Evolutionary conservation across 2,329 filamentous ascomycete species (phyloP).

Genomic region (Colletotrichum sp.): DNA sequence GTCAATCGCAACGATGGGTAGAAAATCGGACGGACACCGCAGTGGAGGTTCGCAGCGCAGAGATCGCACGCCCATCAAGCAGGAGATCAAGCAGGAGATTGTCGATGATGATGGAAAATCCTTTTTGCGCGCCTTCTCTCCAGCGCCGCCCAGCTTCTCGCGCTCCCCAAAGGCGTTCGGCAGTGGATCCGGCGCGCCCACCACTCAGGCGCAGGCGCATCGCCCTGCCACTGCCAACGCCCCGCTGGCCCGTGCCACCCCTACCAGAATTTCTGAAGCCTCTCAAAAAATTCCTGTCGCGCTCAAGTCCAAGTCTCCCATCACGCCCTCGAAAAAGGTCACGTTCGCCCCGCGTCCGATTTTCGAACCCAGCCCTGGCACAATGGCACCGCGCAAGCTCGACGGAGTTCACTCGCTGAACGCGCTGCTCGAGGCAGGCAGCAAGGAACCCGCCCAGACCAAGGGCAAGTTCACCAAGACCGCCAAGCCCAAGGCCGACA

Average conservation of each 20-base stretch:
- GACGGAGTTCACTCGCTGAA: constrained; percentile 19
- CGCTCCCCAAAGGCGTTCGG: neutral
- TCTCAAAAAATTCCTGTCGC: constrained; percentile 20
- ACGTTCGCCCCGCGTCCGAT: neutral
- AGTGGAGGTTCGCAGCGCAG: neutral
- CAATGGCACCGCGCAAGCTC: constrained; percentile 17
- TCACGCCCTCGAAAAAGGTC: constrained; percentile 4
- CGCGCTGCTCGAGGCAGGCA: constrained; percentile 12
- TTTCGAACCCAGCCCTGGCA: neutral
- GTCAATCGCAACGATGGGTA: neutral
- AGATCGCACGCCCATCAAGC: neutral
- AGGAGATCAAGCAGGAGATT: neutral
- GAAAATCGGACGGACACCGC: neutral
- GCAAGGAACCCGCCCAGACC: neutral
- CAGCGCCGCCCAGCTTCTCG: neutral
- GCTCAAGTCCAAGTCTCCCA: neutral
- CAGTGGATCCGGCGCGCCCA: neutral
- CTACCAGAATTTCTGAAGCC: neutral
- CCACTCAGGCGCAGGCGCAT: neutral
- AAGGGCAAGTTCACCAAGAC: constrained; percentile 1
- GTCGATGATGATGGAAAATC: neutral
- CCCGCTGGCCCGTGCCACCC: constrained; percentile 12
- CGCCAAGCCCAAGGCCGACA: constrained; percentile 23
- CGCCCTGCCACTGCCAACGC: neutral
- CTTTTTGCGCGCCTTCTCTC: constrained; percentile 2